These are phyloP conservation scores for Cucumis cinereus DNA, from an alignment of 306 rosid species.

Conservation along the genomic window DNA sequence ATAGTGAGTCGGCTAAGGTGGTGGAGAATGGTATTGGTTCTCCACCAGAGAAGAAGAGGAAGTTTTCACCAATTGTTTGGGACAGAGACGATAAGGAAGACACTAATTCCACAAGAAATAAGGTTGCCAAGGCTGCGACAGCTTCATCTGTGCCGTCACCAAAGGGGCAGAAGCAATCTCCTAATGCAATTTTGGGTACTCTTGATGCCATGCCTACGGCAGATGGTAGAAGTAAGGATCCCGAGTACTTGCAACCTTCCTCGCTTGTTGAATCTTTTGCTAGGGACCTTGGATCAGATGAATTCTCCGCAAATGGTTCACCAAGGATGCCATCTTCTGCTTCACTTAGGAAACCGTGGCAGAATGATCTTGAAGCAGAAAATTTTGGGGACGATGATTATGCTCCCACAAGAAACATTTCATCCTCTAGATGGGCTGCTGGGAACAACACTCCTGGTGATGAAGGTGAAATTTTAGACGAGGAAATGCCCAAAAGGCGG, in stretches of 20 bases:
- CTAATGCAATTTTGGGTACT: conserved; percentile 23
- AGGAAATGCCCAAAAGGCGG: conserved; percentile 45
- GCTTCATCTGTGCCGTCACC: conserved; percentile 47
- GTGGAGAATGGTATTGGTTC: conserved; percentile 35
- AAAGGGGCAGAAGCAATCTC: conserved; percentile 34
- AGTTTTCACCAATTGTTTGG: conserved; percentile 89
- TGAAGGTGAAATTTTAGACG: conserved; percentile 65
- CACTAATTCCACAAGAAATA: conserved; percentile 25
- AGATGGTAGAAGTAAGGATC: conserved; percentile 11
- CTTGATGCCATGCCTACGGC: conserved; percentile 30
- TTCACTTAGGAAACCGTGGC: conserved; percentile 25
- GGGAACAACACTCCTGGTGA: conserved; percentile 78
- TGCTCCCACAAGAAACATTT: conserved; percentile 61
- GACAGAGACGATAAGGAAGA: conserved; percentile 69
- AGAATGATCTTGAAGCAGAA: conserved; percentile 32
- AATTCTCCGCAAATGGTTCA: conserved; percentile 14
- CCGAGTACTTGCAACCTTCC: conserved; percentile 16
- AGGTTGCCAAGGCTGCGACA: conserved; percentile 18
- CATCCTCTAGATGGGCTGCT: conserved; percentile 95
- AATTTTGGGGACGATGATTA: conserved; percentile 54
- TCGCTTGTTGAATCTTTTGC: conserved; percentile 13
- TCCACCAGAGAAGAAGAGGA: conserved; percentile 56
- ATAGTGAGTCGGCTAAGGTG: conserved; percentile 18
- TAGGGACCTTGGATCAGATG: conserved; percentile 15
- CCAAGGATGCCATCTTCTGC: conserved; percentile 18